Base-by-base conservation (phyloP, 371 early-diverging fungal genomes). In the Mucor ambiguus region DNA sequence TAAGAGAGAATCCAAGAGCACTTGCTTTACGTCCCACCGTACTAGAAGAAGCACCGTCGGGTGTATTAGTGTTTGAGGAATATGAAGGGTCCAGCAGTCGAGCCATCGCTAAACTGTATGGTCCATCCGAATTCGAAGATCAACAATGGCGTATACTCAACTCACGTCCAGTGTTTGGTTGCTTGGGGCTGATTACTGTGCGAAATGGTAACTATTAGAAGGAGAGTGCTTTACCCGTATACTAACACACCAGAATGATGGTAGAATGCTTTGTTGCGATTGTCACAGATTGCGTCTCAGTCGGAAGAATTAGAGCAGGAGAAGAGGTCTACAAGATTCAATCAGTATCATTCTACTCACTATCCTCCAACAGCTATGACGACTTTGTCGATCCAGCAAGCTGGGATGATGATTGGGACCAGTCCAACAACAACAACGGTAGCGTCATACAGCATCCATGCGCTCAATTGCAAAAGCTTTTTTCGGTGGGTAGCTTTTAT, bases 241-340 rank as follows among this genome's bases (percentile, higher is more conserved):
- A n/a, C 29, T 18, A 30, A 55, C 6, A n/a, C 29, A 24, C 33
- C n/a, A 26, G 12, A 26, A 28, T 28, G 28, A 24, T 11, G 29
- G 32, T 66, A 90, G 93, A 93, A 62, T 79, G 89, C 37, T 93
- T 92, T 77, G 67, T 93, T 52, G 90, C 87, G 2, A 81, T 92
- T 52, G 86, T 91, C 11, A 90, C 92, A 30, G 90, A 90, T 41
- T 87, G 87, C 63, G 56, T 76, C 20, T 81, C 81, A 29, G 82
- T 89, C 38, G 89, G 87, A 22, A 78, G 86, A 52, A 72, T 89
- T 66, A 80, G 88, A 18, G 79, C 83, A 7, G 86, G 85, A 26
- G 87, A 89, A 70, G 79, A 83, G 26, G 83, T 90, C 11, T 83
- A 87, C 67, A 81, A 79, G 48, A 85, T 91, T 35, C 65, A 75